Base-by-base conservation (phyloP, 371 early-diverging fungal genomes). In the Lichtheimia hyalospora region DNA sequence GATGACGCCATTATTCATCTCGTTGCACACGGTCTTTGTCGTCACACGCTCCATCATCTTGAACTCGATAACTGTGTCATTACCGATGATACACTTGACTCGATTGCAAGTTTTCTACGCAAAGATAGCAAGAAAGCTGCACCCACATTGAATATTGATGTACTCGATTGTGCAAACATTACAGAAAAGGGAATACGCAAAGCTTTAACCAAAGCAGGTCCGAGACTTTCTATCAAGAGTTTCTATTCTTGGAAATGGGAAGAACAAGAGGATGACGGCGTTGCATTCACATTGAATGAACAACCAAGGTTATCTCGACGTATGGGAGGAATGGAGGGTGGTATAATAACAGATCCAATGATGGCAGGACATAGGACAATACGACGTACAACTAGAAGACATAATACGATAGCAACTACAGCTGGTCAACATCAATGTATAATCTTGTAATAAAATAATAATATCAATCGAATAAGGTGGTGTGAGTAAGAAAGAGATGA, bases 151-250 rank as follows among this genome's bases (percentile, higher is more conserved):
- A 76, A 58, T 18, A 44, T 79, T 0, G 75, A 77, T 43, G 81
- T 77, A 1, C 44, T 76, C 43, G 81, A 80, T 62, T 80, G 81
- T 56, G 55, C 68, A 10, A 74, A 73, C 48, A 70, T 80, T 23
- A 71, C 81, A 1, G 77, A 77, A 52, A 21, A 16, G 7, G 81
- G 81, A 1, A 70, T 80, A 20, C 62, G 64, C 5, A 52, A 59
- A 2, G 76, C 79, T 8, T 49, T 72, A 21, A 61, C 53, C 6
- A 73, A 72, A 49, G 73, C 74, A 21, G 62, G 74, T 49, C 67
- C 76, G 6, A 25, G 66, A 44, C 42, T 79, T 24, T 58, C 62
- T 4, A 75, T 79, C 67, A 75, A 76, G 52, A 79, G 76, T 20
- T 74, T 76, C 49, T 79, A 74, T 52, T 75, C 76, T 10, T 74